Evolutionary conservation across 768 basidiomycete species (phyloP), one percentile per base, ranked within the genome.

Genomic region (Coprinopsis marcescibilis): DNA sequence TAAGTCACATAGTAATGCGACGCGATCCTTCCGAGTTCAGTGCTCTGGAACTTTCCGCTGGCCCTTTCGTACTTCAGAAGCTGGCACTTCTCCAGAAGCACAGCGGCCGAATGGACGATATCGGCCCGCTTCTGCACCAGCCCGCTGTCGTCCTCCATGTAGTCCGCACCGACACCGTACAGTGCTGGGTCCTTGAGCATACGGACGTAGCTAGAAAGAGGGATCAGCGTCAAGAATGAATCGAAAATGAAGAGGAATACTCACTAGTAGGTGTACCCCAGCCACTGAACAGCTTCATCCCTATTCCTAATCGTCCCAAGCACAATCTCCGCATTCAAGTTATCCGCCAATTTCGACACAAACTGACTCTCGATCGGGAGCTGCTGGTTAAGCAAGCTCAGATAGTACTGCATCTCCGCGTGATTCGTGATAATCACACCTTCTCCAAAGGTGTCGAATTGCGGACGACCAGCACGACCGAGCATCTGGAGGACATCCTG

Each of bases 401-500:
- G 74, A 60, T 97, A 99, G 63, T 97, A 99, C 64, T 98, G 96
- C 33, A 99, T 75, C 63, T 99, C 96, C 2, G 85, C 80, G 58
- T 97, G 94, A 61, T 94, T 97, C 33, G 96, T 99, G 67, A 98
- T 98, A 65, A 99, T 96, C 58, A 96, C 87, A 36, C 96, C 96
- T 67, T 98, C 95, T 19, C 96, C 95, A 55, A 79, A 94, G 0
- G 93, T 96, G 62, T 99, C 95, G 66, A 85, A 97, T 63, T 98
- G 94, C 12, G 95, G 96, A 43, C 95, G 81, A 59, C 96, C 96
- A 2, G 96, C 96, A 56, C 94, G 85, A 39, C 96, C 96, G 2
- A 98, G 82, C 96, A 99, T 98, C 66, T 99, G 96, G 3, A 99
- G 70, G 0, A 98, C 93, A 60, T 98, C 96, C 64, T 98, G 96